A percentile compares a stretch with the other conserved stretches of the same genome.
phyloP scores from a whole-genome alignment of 1,139 yeast species.

The Spathaspora jeffriesii region DNA sequence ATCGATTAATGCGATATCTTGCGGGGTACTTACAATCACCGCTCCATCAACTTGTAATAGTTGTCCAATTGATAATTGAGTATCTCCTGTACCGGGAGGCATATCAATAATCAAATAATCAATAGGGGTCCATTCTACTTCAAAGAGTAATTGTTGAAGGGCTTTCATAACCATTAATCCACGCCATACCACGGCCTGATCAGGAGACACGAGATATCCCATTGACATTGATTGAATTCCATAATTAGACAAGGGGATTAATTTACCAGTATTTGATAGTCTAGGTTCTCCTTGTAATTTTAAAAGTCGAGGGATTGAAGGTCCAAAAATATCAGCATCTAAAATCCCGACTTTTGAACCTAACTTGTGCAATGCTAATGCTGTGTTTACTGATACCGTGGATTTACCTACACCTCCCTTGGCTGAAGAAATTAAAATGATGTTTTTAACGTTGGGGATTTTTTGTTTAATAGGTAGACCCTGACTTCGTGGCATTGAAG shows the following conservation, averaged over 20 bases:
- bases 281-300: constrained; percentile 69
- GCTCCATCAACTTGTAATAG: constrained; percentile 79
- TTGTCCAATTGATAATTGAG: constrained; percentile 80
- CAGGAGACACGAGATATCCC: constrained; percentile 78
- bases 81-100: constrained; percentile 96
- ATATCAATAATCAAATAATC: constrained; percentile 77
- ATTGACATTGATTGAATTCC: constrained; percentile 88
- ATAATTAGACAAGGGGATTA: constrained; percentile 72
- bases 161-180: constrained; percentile 91
- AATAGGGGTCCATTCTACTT: constrained; percentile 75
- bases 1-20: constrained; percentile 81
- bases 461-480: constrained; percentile 57
- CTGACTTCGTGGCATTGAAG: constrained; percentile 34
- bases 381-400: constrained; percentile 64
- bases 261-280: constrained; percentile 50
- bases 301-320: constrained; percentile 73
- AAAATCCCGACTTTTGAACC: constrained; percentile 69
- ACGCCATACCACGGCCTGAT: constrained; percentile 80
- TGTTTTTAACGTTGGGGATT: constrained; percentile 61
- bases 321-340: constrained; percentile 87
- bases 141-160: constrained; percentile 75
- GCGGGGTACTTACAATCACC: constrained; percentile 82
- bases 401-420: constrained; percentile 77
- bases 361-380: constrained; percentile 54
- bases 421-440: constrained; percentile 74